Evolutionary conservation across 495 filamentous ascomycete genomes (phyloP).

Genomic region (Lepraria neglecta): DNA sequence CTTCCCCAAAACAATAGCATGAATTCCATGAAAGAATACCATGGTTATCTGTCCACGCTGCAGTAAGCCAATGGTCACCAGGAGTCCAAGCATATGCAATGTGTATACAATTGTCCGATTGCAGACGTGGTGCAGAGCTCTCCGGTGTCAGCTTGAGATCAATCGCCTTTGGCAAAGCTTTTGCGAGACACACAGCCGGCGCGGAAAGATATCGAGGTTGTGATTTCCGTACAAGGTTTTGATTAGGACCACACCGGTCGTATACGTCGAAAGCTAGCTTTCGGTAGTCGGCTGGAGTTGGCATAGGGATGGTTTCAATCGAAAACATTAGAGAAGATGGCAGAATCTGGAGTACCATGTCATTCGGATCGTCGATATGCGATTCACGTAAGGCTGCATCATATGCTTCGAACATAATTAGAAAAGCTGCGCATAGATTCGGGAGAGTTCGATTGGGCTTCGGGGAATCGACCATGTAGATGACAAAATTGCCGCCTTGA

Average conservation of each 20-base stretch:
- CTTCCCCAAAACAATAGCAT: constrained; percentile 70
- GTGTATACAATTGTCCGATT: constrained; percentile 79
- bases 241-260: constrained; percentile 64
- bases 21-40: constrained; percentile 71
- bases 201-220: constrained; percentile 41
- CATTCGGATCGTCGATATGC: constrained; percentile 44
- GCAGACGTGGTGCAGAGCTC: constrained; percentile 66
- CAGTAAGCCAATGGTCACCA: constrained; percentile 81
- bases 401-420: constrained; percentile 67
- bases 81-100: constrained; percentile 76
- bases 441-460: constrained; percentile 57
- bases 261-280: constrained; percentile 80
- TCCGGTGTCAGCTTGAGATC: constrained; percentile 68
- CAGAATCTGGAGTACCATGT: constrained; percentile 78
- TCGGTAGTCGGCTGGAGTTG: constrained; percentile 57
- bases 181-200: constrained; percentile 70
- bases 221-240: constrained; percentile 34
- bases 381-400: constrained; percentile 47
- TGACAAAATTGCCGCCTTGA: constrained; percentile 60
- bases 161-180: constrained; percentile 61
- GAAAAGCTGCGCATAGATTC: constrained; percentile 73
- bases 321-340: constrained; percentile 66
- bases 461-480: constrained; percentile 83
- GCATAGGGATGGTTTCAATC: constrained; percentile 57
- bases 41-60: constrained; percentile 84